Conservation (phyloP, 306 rosid genomes). For the Delonix regia region DNA sequence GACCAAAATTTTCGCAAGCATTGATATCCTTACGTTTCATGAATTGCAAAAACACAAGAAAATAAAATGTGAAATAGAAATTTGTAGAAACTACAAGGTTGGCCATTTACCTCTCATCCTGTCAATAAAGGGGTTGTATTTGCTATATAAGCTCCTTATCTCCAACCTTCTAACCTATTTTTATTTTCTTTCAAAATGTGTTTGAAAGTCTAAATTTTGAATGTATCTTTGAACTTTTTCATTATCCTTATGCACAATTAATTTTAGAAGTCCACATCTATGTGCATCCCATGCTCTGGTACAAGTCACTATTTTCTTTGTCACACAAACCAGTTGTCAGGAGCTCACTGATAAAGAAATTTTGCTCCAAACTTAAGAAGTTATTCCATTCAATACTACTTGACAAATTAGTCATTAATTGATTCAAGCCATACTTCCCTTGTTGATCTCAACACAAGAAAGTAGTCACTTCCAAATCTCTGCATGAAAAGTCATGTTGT, state of each 20-base stretch:
- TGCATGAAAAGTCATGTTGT: neutral
- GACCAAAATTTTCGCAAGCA: neutral
- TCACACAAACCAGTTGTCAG: no score
- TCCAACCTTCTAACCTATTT: neutral
- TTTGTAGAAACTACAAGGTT: neutral
- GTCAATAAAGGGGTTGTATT: neutral
- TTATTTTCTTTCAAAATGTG: neutral
- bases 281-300: neutral
- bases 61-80: neutral
- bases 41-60: neutral
- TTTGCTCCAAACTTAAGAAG: no score
- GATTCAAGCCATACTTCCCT: neutral
- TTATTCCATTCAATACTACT: neutral
- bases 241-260: neutral
- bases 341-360: no score
- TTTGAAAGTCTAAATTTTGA: neutral
- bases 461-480: neutral
- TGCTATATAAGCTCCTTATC: neutral
- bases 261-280: no score
- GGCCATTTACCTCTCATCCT: neutral
- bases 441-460: neutral
- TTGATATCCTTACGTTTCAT: slow-evolving; percentile 8
- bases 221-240: neutral
- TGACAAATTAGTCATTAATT: neutral
- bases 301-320: no score